Evolutionary conservation across 495 filamentous ascomycete genomes (phyloP), one percentile per base, ranked within the genome.

Genomic region (Penicillium daleae): DNA sequence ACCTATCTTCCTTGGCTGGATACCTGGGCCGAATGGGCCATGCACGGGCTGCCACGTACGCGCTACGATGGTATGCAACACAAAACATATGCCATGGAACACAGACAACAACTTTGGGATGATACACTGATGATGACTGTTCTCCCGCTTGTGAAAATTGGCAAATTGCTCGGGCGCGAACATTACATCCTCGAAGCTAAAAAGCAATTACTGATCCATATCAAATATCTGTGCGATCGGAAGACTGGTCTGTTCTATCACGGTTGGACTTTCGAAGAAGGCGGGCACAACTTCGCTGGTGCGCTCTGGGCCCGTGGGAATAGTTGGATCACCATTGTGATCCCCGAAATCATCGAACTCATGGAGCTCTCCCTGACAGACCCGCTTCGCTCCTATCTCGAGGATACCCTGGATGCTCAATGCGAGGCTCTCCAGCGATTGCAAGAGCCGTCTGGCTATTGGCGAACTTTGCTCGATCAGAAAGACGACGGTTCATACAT

Each of bases 101-200:
- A 92, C 70, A 76, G 82, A 26, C 80, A 89, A 66, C 87, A 91
- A 70, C 77, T 91, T 44, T 92, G 89, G 89, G 89, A 90, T 59
- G 89, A 92, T 65, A 92, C 89, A 21, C 78, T 91, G 52, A 91
- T 92, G 89, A 92, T 92, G 89, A 90, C 88, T 13, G 89, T 89
- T 1, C 70, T 91, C 74, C 89, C 89, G 9, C 78, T 91, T 3
- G 89, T 88, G 15, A 92, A 91, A 75, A 91, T 91, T 51, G 89
- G 89, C 0, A 80, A 84, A 48, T 70, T 91, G 9, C 79, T 92
- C 6, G 75, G 78, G 52, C 78, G 87, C 3, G 85, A 84, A 0
- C 79, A 86, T 50, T 91, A 92, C 66, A 75, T 91, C 21, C 83
- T 80, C 4, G 89, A 91, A 71, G 89, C 89, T 8, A 90, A 89